Evolutionary conservation across 768 basidiomycete species (phyloP), one percentile per base, ranked within the genome.

Genomic region (Lentinus brumalis): DNA sequence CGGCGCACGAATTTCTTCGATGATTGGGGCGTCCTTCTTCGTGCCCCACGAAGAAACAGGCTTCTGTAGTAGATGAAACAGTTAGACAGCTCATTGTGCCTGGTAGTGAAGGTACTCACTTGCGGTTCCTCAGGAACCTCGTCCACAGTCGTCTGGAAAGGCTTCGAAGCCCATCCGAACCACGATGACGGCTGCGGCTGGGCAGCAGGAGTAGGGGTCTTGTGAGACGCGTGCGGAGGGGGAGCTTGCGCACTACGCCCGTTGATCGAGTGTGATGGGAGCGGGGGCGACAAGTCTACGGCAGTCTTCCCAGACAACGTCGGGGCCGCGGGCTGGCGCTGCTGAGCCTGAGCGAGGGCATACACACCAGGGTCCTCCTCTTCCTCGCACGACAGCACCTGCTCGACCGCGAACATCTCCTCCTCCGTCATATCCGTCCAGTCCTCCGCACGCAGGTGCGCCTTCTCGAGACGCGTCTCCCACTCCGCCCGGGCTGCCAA

Each of bases 391-490:
- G 42, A 30, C 5, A 65, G 58, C 30, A 61, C 60, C 21, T 56
- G 50, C 42, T 65, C 64, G 44, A 65, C 64, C 0, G 31, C 57
- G 35, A 42, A 5, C 64, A 61, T 61, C 60, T 65, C 64, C 15
- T 57, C 47, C 0, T 35, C 15, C 6, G 64, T 65, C 42, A 65
- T 65, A 38, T 65, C 64, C 18, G 40, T 45, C 64, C 64, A 65
- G 26, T 61, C 64, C 39, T 65, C 64, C 31, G 60, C 57, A n/a
- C 59, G 59, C 4, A 65, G 53, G n/a, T 54, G 53, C 4, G 57
- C 60, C 44, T 58, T 55, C 6, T 26, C 41, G 11, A 65, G 54
- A 16, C 64, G 60, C 15, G 53, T 21, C 2, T 65, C 60, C 64
- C 64, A 65, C 55, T 65, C 64, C 4, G 40, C 56, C 18, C 56